Conservation (phyloP, 768 basidiomycete genomes). For the Podaxis sp. region DNA sequence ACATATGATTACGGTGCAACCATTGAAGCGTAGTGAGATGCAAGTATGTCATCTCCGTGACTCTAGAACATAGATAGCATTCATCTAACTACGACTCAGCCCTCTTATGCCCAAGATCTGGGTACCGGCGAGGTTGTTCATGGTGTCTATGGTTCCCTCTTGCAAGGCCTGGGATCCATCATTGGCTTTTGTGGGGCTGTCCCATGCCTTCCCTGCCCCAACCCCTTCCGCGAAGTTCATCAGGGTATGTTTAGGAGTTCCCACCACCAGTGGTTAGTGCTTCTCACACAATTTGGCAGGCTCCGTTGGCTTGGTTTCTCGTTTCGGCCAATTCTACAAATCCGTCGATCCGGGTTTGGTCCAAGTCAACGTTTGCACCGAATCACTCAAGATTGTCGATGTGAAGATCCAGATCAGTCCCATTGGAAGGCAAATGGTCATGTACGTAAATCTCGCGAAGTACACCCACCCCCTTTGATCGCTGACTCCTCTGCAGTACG, state of each 20-base stretch:
- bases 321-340: constrained; percentile 96
- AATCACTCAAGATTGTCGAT: constrained; percentile 81
- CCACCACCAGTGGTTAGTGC: constrained; percentile 10
- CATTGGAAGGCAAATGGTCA: constrained; percentile 85
- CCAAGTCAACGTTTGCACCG: constrained; percentile 93
- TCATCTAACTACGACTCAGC: constrained; percentile 39
- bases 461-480: not conserved
- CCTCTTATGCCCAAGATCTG: constrained; percentile 89
- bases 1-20: constrained; percentile 77
- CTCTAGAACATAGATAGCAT: not conserved
- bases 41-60: constrained; percentile 47
- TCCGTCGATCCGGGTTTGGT: constrained; percentile 91
- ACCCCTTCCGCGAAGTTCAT: constrained; percentile 82
- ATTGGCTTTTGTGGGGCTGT: constrained; percentile 73
- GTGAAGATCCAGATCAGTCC: constrained; percentile 95
- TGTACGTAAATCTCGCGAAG: constrained; percentile 37
- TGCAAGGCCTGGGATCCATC: constrained; percentile 65
- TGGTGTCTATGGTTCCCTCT: constrained; percentile 80
- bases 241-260: constrained; percentile 53
- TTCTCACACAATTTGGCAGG: constrained; percentile 43
- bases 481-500: constrained; percentile 44
- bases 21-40: constrained; percentile 83
- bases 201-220: constrained; percentile 83
- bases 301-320: constrained; percentile 85
- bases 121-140: constrained; percentile 77